A percentile compares a stretch with the other conserved stretches of the same genome.
phyloP scores from a whole-genome alignment of 768 basidiomycete species.

The Rhizopogon roseolus region DNA sequence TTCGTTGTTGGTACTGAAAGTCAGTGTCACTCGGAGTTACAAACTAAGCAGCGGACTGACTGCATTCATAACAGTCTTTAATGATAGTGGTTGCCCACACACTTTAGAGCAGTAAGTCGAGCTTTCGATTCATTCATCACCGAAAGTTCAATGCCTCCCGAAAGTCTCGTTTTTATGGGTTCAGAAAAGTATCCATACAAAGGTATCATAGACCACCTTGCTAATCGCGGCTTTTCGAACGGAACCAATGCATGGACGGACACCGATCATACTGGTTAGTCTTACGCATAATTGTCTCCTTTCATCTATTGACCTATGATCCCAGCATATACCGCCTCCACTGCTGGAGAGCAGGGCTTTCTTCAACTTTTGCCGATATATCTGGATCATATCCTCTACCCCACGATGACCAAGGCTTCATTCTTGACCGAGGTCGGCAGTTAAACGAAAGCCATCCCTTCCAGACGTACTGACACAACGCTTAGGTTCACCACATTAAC shows the following conservation, averaged over 20 bases:
- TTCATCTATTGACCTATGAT: background rate
- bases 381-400: conserved; percentile 94
- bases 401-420: conserved; percentile 86
- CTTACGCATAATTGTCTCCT: background rate
- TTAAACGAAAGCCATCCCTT: background rate
- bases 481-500: conserved; percentile 91
- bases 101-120: conserved; percentile 85
- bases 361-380: conserved; percentile 84
- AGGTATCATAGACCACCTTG: conserved; percentile 90
- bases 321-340: conserved; percentile 86
- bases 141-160: background rate
- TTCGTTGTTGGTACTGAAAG: conserved; percentile 91
- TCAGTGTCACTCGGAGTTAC: conserved; percentile 29
- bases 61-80: conserved; percentile 57
- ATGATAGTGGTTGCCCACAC: conserved; percentile 94
- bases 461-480: conserved; percentile 1
- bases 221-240: conserved; percentile 89
- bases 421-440: conserved; percentile 57
- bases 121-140: background rate
- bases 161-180: conserved; percentile 88
- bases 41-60: background rate
- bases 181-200: conserved; percentile 95
- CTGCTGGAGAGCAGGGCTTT: conserved; percentile 92
- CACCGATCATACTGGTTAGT: conserved; percentile 69
- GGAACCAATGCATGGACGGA: conserved; percentile 98